Conservation (phyloP, 352 stramenopile genomes). For the Phytophthora chlamydospora region DNA sequence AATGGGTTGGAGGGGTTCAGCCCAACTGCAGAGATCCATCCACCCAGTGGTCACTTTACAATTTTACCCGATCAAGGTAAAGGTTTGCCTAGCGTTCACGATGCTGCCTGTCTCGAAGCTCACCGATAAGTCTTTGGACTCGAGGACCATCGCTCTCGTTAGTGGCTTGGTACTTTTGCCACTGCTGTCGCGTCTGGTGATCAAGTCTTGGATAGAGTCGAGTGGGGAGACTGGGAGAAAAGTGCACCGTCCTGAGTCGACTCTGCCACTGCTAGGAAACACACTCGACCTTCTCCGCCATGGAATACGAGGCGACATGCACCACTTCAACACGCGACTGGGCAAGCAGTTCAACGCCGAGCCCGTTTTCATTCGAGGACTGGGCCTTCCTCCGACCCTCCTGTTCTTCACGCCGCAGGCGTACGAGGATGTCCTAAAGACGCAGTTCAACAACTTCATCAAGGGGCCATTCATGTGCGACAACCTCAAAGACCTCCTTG, state of each 20-base stretch:
- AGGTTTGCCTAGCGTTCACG: too few species aligned
- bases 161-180: too few species aligned
- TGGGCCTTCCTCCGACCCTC: constrained; percentile 33
- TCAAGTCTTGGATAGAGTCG: too few species aligned
- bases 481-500: constrained; percentile 50
- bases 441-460: constrained; percentile 63
- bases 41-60: too few species aligned
- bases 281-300: constrained; percentile 27
- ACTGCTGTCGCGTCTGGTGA: too few species aligned
- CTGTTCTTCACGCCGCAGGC: constrained; percentile 33
- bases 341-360: constrained; percentile 27
- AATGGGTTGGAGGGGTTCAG: too few species aligned
- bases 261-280: constrained; percentile 39
- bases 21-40: too few species aligned
- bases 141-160: too few species aligned
- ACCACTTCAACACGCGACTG: constrained; percentile 28
- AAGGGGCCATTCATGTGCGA: constrained; percentile 50
- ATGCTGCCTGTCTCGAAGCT: too few species aligned
- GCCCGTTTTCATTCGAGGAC: constrained; percentile 27
- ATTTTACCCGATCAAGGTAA: too few species aligned
- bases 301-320: constrained; percentile 19
- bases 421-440: constrained; percentile 52
- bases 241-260: constrained; percentile 13
- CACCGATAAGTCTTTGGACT: too few species aligned
- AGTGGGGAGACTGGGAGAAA: too few species aligned